These are phyloP conservation scores for Starmera caribaea DNA, from an alignment of 805 yeast genomes.

Conservation along the genomic window DNA sequence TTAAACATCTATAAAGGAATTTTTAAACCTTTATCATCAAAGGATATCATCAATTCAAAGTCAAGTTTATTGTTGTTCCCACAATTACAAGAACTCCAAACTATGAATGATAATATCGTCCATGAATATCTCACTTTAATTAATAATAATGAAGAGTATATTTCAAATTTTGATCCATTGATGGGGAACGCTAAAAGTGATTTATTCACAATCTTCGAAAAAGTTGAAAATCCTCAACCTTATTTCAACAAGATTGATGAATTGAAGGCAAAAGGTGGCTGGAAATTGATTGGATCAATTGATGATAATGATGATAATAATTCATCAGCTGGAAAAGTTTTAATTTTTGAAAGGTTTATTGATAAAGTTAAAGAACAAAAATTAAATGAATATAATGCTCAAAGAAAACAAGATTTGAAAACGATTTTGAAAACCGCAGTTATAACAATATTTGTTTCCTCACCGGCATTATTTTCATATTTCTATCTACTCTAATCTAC, in stretches of 20 bases:
- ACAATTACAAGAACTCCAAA: constrained; percentile 3
- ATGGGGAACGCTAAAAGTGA: constrained; percentile 28
- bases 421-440: background rate
- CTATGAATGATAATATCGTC: background rate
- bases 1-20: constrained; percentile 3
- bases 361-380: constrained; percentile 5
- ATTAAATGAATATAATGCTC: background rate
- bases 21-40: background rate
- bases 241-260: constrained; percentile 28
- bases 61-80: constrained; percentile 13
- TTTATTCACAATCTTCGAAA: constrained; percentile 29
- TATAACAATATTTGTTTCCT: background rate
- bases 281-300: constrained; percentile 50
- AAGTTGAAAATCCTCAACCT: constrained; percentile 28
- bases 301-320: constrained; percentile 26
- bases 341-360: constrained; percentile 30
- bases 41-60: constrained; percentile 5
- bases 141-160: constrained; percentile 7
- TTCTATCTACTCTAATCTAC: constrained; percentile 1
- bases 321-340: constrained; percentile 9
- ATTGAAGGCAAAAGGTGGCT: constrained; percentile 35
- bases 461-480: no score
- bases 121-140: constrained; percentile 16
- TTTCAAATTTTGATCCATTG: constrained; percentile 29
- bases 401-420: constrained; percentile 3